Base-by-base conservation (phyloP, 345 rosid species). In the Conringia planisiliqua region DNA sequence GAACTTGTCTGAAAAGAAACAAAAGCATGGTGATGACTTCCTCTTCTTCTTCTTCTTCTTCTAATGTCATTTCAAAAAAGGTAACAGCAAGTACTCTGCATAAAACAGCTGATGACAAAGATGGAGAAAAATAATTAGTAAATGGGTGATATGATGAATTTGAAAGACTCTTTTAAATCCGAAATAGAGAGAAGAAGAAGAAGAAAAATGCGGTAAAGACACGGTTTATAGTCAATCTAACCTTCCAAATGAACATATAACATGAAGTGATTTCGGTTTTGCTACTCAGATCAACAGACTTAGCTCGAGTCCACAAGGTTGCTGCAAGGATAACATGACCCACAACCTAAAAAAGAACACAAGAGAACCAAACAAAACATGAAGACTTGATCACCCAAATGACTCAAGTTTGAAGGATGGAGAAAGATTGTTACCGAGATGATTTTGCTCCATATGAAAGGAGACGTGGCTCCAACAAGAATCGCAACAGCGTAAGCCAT, bases 221-320 rank as follows among this genome's bases (percentile, higher is more conserved):
- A n/a, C n/a, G n/a, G n/a, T 63, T 39, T 52, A 63, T 48, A 51
- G 38, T 27, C 4, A 74, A 66, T 48, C 71, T 62, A 32, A 94
- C 97, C 98, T 94, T 88, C 98, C 98, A 94, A 78, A 94, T 84
- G 76, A 91, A 89, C 98, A 94, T 94, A 81, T 94, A 94, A 66
- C 90, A 89, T 58, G 97, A 88, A 64, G 96, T 89, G 74, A 89
- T 94, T 18, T 91, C 84, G 18, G 83, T 82, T 83, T 94, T 88
- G 86, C 86, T 91, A 77, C 75, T 86, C 68, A 90, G 71, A 80
- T 94, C 89, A 60, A 87, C 83, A 0, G 97, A 81, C 71, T 86
- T 86, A 62, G 97, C 98, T 22, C 86, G 96, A 62, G 38, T 66
- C 96, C 96, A 90, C 47, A 94, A 75, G 29, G 88, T 33, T 22